Conservation (phyloP, 495 filamentous ascomycete genomes). For the Xylaria bambusicola region DNA sequence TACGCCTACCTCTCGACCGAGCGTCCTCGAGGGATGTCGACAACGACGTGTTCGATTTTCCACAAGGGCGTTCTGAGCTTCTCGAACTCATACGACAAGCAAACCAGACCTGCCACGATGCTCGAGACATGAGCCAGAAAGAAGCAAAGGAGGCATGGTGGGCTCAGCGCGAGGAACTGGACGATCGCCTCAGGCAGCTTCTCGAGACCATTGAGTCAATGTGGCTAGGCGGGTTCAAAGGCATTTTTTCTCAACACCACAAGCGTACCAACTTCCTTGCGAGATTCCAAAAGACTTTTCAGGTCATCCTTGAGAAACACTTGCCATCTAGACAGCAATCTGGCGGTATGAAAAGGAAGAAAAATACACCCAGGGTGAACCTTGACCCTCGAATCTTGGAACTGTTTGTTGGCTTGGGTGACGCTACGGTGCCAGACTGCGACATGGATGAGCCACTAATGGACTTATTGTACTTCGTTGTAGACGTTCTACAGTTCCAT, state of each 20-base stretch:
- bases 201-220: conserved; percentile 83
- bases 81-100: conserved; percentile 76
- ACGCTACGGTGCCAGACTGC: conserved; percentile 60
- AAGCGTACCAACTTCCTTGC: conserved; percentile 62
- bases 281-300: conserved; percentile 73
- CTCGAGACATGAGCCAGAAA: conserved; percentile 44
- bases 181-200: conserved; percentile 73
- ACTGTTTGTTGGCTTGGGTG: conserved; percentile 82
- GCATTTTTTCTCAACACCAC: conserved; percentile 77
- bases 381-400: conserved; percentile 80
- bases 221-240: conserved; percentile 93
- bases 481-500: conserved; percentile 95
- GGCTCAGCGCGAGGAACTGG: conserved; percentile 77
- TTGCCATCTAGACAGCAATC: conserved; percentile 77
- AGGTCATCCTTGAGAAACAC: conserved; percentile 80
- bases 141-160: conserved; percentile 84
- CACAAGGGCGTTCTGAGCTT: conserved; percentile 73
- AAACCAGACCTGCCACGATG: conserved; percentile 74
- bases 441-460: conserved; percentile 84
- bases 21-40: conserved; percentile 79
- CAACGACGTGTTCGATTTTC: conserved; percentile 81
- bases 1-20: conserved; percentile 80
- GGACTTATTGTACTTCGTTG: conserved; percentile 91
- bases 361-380: conserved; percentile 52
- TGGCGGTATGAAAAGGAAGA: conserved; percentile 48